Base-by-base conservation (phyloP, 768 basidiomycete genomes). In the Psilocybe cubensis region DNA sequence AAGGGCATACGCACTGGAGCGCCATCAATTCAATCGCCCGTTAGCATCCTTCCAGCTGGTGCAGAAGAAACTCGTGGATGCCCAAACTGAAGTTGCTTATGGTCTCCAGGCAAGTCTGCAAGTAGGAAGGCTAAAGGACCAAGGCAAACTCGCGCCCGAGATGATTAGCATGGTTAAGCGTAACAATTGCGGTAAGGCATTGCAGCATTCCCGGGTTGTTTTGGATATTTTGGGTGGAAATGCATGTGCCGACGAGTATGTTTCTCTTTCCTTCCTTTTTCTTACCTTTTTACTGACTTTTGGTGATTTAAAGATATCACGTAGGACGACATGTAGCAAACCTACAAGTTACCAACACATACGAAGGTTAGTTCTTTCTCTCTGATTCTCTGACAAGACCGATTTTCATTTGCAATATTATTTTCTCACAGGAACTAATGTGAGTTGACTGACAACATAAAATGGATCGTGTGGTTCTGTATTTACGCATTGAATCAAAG, bases 41-140 rank as follows among this genome's bases (percentile, higher is more conserved):
- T 79, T 98, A 3, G 96, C 93, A 1, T 90, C 91, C 4, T 98
- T 96, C 85, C 96, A 98, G 72, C 87, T 98, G n/a, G 82, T 98
- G 17, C 96, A 98, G 72, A 96, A 96, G 84, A 98, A 98, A 74
- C 82, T 98, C 14, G 94, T 90, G 3, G 95, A 98, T 62, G 95
- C 96, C 11, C 89, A 94, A 61, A 92, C 88, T 1, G 94, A 97
- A 66, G 83, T 87, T 8, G 84, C 89, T 1, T 77, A 96, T 11
- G 93, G 95, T 5, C 75, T 93, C 23, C 80, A 85, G 41, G 88
- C 89, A 5, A 88, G 86, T 62, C 71, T 91, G 27, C 91, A 91
- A 68, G 89, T 90, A 3, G 96, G 96, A 2, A 80, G 94, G 27
- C 77, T 98, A 60, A 97, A 97, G 77, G 96, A 98, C 53, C 68